phyloP scores from a whole-genome alignment of 2,329 filamentous ascomycete species.

The Fusarium pseudonygamai region DNA sequence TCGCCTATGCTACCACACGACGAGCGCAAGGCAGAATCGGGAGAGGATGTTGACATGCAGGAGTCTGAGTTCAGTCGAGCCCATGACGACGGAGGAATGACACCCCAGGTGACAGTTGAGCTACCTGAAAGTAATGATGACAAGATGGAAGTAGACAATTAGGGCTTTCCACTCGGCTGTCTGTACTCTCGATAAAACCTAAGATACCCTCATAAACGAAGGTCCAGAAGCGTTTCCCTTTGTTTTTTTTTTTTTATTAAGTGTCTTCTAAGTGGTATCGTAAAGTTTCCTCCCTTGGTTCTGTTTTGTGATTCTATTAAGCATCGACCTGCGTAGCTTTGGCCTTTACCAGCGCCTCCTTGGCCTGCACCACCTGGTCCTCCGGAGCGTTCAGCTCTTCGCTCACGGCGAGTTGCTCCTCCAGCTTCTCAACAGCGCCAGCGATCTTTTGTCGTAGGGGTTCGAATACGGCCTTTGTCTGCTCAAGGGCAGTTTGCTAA shows the following conservation, averaged over 20 bases:
- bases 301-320: not conserved
- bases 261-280: conserved; percentile 31
- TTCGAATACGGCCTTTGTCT: conserved; percentile 86
- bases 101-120: conserved; percentile 61
- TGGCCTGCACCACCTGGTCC: conserved; percentile 65
- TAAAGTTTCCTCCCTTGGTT: conserved; percentile 5
- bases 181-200: conserved; percentile 8
- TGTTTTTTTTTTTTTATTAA: not conserved
- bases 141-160: conserved; percentile 72
- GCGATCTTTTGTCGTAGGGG: conserved; percentile 76
- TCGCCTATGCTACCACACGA: conserved; percentile 44
- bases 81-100: conserved; percentile 54
- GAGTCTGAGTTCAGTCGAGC: conserved; percentile 53
- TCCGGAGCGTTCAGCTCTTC: conserved; percentile 57
- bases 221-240: conserved; percentile 13
- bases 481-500: conserved; percentile 81
- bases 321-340: conserved; percentile 47
- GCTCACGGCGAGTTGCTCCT: conserved; percentile 77
- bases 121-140: conserved; percentile 60
- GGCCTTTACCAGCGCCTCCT: conserved; percentile 61
- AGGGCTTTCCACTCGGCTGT: conserved; percentile 9
- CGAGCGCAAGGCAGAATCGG: conserved; percentile 51
- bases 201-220: conserved; percentile 43
- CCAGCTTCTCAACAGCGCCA: conserved; percentile 76
- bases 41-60: conserved; percentile 69